These are phyloP conservation scores for Starmerella vaccinii DNA, from an alignment of 805 yeast species.

Conservation along the genomic window DNA sequence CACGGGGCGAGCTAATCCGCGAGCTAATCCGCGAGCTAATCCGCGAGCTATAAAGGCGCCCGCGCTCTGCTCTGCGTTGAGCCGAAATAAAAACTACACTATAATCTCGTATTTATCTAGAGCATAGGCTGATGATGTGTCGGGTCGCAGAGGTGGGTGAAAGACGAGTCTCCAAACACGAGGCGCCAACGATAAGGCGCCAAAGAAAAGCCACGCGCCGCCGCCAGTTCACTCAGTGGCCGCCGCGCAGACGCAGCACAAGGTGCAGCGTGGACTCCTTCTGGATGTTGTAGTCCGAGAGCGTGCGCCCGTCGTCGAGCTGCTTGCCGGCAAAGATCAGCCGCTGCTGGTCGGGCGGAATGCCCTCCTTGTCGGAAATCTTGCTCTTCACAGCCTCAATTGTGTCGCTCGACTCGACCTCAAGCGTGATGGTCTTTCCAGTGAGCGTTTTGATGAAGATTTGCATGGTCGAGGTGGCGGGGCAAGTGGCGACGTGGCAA, in stretches of 20 bases:
- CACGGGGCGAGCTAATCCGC: too few relatives aligned
- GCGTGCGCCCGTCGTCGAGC: constrained; percentile 85
- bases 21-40: too few relatives aligned
- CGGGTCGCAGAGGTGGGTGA: too few relatives aligned
- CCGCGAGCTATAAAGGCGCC: too few relatives aligned
- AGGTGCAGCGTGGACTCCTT: constrained; percentile 78
- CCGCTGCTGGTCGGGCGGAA: constrained; percentile 93
- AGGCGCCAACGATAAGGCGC: too few relatives aligned
- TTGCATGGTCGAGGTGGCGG: constrained; percentile 30
- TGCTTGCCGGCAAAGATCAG: constrained; percentile 33
- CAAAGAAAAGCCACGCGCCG: too few relatives aligned
- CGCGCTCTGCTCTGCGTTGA: too few relatives aligned
- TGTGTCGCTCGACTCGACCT: constrained; percentile 86
- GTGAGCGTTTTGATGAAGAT: constrained; percentile 98
- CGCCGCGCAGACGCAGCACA: constrained; percentile 79
- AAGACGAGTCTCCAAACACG: too few relatives aligned
- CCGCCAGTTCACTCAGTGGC: constrained; percentile 35
- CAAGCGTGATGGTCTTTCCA: constrained; percentile 85
- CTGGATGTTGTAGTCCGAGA: constrained; percentile 87
- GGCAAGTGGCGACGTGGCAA: constrained; percentile 6
- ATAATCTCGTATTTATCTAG: too few relatives aligned
- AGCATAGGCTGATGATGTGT: too few relatives aligned
- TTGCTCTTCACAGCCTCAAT: constrained; percentile 86
- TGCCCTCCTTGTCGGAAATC: constrained; percentile 90
- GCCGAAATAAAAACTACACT: too few relatives aligned